Evolutionary conservation across 371 early-diverging fungal species (phyloP), one percentile per base, ranked within the genome.

Genomic region (Mortierella sp.): DNA sequence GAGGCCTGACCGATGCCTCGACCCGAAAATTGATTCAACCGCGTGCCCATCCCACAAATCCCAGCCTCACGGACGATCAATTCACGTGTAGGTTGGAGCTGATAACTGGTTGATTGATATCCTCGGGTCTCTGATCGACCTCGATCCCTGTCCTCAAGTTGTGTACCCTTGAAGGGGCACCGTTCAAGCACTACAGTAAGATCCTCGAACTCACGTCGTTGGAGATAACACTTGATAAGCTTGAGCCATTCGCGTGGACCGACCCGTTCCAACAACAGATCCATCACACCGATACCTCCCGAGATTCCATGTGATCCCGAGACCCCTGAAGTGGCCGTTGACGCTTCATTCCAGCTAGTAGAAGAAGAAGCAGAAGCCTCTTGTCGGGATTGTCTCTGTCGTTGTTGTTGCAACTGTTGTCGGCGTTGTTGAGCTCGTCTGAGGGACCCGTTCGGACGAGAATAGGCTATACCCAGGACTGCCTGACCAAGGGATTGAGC

Each of bases 191-290:
- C 53, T 1, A 77, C 59, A 7, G 55, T 45, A 1, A 77, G 48
- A 30, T 77, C 79, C 1, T 72, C 79, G 37, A 77, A 77, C 50
- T 68, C 79, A n/a, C 59, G 79, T 1, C 72, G 70, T 55, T 77
- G 79, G n/a, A 77, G 57, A 44, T 72, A 77, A 21, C 52, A 72
- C 26, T 77, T 72, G 19, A 77, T 77, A 37, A 77, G 37, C 52
- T 77, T 77, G 47, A 77, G 66, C 79, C 79, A 77, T 51, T 77
- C 79, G 16, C 79, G 61, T 5, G 79, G 79, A 0, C 79, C 79
- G 4, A 77, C 69, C 14, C 79, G 29, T 16, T 77, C 73, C 79
- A 77, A 55, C 23, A 77, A 25, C 50, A 77, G 46, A 37, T 77
- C 73, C 72, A 77, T 76, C 12, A 72, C 70, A 11, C 69, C 25